Evolutionary conservation across 768 basidiomycete genomes (phyloP).

Genomic region (Phylloporus sp.): DNA sequence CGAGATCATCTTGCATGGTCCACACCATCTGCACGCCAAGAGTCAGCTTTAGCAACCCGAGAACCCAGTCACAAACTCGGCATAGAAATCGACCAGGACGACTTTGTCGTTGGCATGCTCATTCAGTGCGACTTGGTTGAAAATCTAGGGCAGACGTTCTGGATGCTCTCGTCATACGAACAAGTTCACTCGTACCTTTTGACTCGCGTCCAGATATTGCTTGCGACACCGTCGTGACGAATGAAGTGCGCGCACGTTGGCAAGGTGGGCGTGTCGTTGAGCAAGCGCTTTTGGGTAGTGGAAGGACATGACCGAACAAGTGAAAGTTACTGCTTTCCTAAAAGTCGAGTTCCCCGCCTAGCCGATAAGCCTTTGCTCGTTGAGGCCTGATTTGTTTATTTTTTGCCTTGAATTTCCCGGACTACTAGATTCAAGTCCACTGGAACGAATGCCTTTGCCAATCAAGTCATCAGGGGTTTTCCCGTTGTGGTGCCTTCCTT

Average conservation of each 20-base stretch:
- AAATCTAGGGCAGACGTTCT: slow-evolving; percentile 28
- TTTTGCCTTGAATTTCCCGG: no score
- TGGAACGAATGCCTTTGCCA: no score
- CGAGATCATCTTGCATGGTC: slow-evolving; percentile 67
- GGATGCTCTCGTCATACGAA: not conserved
- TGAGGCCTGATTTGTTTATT: no score
- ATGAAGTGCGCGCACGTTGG: slow-evolving; percentile 33
- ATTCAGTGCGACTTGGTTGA: slow-evolving; percentile 29
- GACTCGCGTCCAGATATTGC: slow-evolving; percentile 44
- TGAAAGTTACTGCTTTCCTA: not conserved
- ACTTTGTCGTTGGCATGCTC: slow-evolving; percentile 42
- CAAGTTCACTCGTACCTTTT: slow-evolving; percentile 32
- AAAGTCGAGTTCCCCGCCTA: no score
- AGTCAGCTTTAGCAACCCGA: slow-evolving; percentile 1
- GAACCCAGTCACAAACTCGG: slow-evolving; percentile 50
- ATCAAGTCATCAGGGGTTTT: slow-evolving; percentile 4
- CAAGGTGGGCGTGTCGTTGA: slow-evolving; percentile 4
- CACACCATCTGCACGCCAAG: slow-evolving; percentile 58
- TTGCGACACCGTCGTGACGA: slow-evolving; percentile 29
- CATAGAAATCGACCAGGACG: slow-evolving; percentile 75
- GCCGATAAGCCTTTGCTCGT: no score
- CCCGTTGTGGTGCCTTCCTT: slow-evolving; percentile 1
- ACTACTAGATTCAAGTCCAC: no score
- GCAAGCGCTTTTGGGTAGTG: slow-evolving; percentile 3
- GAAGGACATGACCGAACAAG: slow-evolving; percentile 13